Percentiles rank a stretch among this genome's conserved stretches.
Conservation (phyloP, 495 filamentous ascomycete species). For the Zalerion maritima region DNA sequence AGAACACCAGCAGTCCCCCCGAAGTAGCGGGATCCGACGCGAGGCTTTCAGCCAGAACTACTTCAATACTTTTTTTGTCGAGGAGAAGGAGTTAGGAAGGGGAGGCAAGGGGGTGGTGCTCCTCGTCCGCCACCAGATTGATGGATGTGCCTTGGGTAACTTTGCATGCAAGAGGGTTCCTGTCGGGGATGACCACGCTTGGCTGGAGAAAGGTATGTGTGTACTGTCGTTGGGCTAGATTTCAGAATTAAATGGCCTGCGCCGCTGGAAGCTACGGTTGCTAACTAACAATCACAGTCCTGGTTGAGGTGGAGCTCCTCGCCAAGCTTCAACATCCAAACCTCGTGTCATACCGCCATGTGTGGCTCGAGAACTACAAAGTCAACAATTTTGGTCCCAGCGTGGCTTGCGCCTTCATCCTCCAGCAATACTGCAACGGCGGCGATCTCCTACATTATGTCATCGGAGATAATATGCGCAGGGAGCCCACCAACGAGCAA, state of each 20-base stretch:
- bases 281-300: slow-evolving; percentile 26
- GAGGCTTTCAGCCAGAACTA: slow-evolving; percentile 83
- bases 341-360: slow-evolving; percentile 91
- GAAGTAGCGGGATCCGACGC: slow-evolving; percentile 56
- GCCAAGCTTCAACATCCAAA: slow-evolving; percentile 87
- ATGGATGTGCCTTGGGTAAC: slow-evolving; percentile 68
- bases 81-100: slow-evolving; percentile 69
- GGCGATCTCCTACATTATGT: slow-evolving; percentile 87
- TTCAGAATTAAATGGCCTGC: background rate
- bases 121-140: slow-evolving; percentile 78
- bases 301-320: slow-evolving; percentile 83
- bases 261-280: background rate
- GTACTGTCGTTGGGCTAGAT: background rate
- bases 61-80: slow-evolving; percentile 81
- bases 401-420: slow-evolving; percentile 88
- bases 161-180: slow-evolving; percentile 97
- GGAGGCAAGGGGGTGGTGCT: slow-evolving; percentile 92
- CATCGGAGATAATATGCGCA: slow-evolving; percentile 45
- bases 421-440: slow-evolving; percentile 92
- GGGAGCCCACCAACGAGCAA: slow-evolving; percentile 52
- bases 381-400: slow-evolving; percentile 75
- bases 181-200: slow-evolving; percentile 87
- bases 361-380: slow-evolving; percentile 86
- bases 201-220: slow-evolving; percentile 64
- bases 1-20: slow-evolving; percentile 32